Evolutionary conservation across 345 rosid genomes (phyloP).

Genomic region (Rhodamnia rubescens): DNA sequence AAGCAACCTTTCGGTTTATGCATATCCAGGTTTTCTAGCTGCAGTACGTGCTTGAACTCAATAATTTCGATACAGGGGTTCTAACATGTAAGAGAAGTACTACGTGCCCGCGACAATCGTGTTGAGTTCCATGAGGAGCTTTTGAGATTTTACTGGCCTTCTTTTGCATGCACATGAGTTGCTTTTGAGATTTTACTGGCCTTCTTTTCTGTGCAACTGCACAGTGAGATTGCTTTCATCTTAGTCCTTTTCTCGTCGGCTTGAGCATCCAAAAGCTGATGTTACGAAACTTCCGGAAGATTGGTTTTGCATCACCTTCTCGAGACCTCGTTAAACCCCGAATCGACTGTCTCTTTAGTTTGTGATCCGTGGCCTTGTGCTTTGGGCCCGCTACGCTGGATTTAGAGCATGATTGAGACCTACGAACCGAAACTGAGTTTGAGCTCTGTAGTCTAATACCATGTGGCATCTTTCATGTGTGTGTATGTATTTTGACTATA

Average conservation of each 20-base stretch:
- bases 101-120: not conserved
- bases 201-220: not conserved
- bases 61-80: fast-evolving
- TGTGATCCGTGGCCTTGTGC: not conserved
- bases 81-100: not conserved
- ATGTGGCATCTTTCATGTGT: too few species aligned
- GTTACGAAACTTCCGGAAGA: not conserved
- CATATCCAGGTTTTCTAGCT: not conserved
- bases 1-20: not conserved
- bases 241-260: not conserved
- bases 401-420: not conserved
- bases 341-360: not conserved
- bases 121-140: not conserved
- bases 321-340: not conserved
- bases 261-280: not conserved
- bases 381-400: not conserved
- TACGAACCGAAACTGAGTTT: not conserved
- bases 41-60: not conserved
- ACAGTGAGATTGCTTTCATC: not conserved
- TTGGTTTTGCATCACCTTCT: not conserved
- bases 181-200: not conserved
- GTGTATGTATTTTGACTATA: too few species aligned
- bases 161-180: not conserved
- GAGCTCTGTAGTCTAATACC: too few species aligned
- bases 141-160: not conserved